Evolutionary conservation across 129 eudicot species (phyloP).

Genomic region (Flaveria trinervia): DNA sequence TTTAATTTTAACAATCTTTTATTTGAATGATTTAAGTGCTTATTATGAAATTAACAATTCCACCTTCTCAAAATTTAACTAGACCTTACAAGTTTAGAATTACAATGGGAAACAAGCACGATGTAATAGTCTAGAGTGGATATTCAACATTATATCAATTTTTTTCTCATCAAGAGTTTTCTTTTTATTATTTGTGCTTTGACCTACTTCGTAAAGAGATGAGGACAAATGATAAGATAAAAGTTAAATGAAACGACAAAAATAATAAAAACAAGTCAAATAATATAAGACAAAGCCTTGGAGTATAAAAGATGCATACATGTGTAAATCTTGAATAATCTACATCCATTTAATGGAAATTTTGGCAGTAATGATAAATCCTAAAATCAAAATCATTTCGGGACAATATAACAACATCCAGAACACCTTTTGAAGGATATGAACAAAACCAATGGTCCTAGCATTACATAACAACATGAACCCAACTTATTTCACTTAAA

Average conservation of each 20-base stretch:
- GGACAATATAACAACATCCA: constrained; percentile 33
- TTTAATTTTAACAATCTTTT: too few relatives aligned
- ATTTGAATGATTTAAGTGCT: too few relatives aligned
- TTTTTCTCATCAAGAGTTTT: too few relatives aligned
- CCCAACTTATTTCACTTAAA: constrained; percentile 16
- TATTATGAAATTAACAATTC: too few relatives aligned
- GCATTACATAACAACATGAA: constrained; percentile 4
- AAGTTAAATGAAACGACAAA: not conserved
- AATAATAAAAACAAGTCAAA: not conserved
- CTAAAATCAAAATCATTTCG: constrained; percentile 23
- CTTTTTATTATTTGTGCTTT: too few relatives aligned
- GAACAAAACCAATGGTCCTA: constrained; percentile 30
- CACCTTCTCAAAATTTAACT: too few relatives aligned
- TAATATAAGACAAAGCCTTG: too few relatives aligned
- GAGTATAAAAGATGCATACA: not conserved
- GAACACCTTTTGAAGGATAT: constrained; percentile 21
- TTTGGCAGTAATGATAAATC: constrained; percentile 23
- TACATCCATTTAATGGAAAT: constrained; percentile 19
- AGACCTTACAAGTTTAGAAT: too few relatives aligned
- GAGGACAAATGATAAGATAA: not conserved
- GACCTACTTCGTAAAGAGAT: too few relatives aligned
- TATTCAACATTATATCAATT: too few relatives aligned
- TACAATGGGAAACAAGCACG: too few relatives aligned
- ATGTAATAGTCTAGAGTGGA: too few relatives aligned
- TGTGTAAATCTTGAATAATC: constrained; percentile 24